phyloP scores from a whole-genome alignment of 495 filamentous ascomycete species.

The Penicillium egyptiacum region DNA sequence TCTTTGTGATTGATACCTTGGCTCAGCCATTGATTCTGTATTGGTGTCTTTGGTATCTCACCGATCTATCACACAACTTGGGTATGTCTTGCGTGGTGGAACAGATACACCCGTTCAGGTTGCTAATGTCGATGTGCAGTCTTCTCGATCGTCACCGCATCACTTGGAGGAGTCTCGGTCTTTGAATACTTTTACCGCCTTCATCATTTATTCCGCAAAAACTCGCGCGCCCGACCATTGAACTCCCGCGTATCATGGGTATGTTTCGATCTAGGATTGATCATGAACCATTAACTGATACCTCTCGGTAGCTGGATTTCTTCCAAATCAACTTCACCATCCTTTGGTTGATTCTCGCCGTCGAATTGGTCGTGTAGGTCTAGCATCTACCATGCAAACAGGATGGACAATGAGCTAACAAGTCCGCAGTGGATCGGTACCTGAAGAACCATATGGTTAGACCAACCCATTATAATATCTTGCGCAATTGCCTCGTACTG shows the following conservation, averaged over 20 bases:
- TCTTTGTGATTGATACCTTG: slow-evolving; percentile 55
- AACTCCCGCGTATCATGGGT: slow-evolving; percentile 54
- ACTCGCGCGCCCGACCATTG: slow-evolving; percentile 52
- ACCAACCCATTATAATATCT: neutral
- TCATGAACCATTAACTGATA: slow-evolving; percentile 9
- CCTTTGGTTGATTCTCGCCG: slow-evolving; percentile 48
- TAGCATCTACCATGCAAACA: neutral
- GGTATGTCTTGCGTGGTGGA: slow-evolving; percentile 34
- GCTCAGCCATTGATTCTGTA: slow-evolving; percentile 57
- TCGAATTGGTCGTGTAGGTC: slow-evolving; percentile 56
- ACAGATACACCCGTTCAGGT: neutral
- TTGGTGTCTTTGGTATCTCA: slow-evolving; percentile 57
- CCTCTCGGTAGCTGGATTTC: slow-evolving; percentile 51
- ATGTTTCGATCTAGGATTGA: slow-evolving; percentile 11
- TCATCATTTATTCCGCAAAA: slow-evolving; percentile 46
- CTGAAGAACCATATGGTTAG: slow-evolving; percentile 39
- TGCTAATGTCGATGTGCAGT: slow-evolving; percentile 33
- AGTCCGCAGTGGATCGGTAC: slow-evolving; percentile 41
- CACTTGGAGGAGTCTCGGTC: slow-evolving; percentile 58
- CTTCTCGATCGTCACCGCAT: slow-evolving; percentile 58
- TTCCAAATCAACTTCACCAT: slow-evolving; percentile 63
- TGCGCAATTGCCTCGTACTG: slow-evolving; percentile 22
- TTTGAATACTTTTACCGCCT: slow-evolving; percentile 57
- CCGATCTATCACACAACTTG: slow-evolving; percentile 54
- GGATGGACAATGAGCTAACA: slow-evolving; percentile 25